A percentile compares a stretch with the other conserved stretches of the same genome.
Evolutionary conservation across 768 basidiomycete species (phyloP).

Genomic region (Mycena galopus): DNA sequence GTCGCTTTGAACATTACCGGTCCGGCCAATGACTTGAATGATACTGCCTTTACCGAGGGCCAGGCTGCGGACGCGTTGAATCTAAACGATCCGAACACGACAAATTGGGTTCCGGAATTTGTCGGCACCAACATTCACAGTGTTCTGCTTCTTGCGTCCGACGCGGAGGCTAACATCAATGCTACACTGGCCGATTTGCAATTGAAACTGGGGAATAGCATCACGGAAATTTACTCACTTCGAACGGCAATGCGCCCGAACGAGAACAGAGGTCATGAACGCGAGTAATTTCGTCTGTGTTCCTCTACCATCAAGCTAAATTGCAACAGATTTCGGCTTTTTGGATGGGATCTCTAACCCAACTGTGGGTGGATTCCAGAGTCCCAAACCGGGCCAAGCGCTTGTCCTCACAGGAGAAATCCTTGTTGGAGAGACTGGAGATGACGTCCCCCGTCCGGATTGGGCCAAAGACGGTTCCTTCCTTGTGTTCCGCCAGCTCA

Average conservation of each 20-base stretch:
- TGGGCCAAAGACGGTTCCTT: slow-evolving; percentile 49
- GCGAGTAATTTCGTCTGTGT: slow-evolving; percentile 38
- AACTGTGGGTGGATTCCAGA: slow-evolving; percentile 32
- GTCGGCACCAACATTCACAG: slow-evolving; percentile 35
- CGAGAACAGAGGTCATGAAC: slow-evolving; percentile 44
- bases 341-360: slow-evolving; percentile 40
- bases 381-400: slow-evolving; percentile 30
- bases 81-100: slow-evolving; percentile 32
- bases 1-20: slow-evolving; percentile 30
- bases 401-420: slow-evolving; percentile 32
- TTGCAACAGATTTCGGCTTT: slow-evolving; percentile 35
- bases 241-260: slow-evolving; percentile 41
- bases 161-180: slow-evolving; percentile 29
- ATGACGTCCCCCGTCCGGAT: slow-evolving; percentile 32
- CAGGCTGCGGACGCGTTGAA: not conserved
- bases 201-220: slow-evolving; percentile 19
- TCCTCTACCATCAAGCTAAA: slow-evolving; percentile 23
- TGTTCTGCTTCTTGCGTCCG: slow-evolving; percentile 38
- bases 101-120: slow-evolving; percentile 34
- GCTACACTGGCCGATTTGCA: slow-evolving; percentile 16
- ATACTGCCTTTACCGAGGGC: slow-evolving; percentile 32
- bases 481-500: slow-evolving; percentile 50
- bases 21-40: slow-evolving; percentile 26
- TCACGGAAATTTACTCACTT: slow-evolving; percentile 33
- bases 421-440: slow-evolving; percentile 43